Base-by-base conservation (phyloP, 129 eudicot species). In the Tagetes patula region DNA sequence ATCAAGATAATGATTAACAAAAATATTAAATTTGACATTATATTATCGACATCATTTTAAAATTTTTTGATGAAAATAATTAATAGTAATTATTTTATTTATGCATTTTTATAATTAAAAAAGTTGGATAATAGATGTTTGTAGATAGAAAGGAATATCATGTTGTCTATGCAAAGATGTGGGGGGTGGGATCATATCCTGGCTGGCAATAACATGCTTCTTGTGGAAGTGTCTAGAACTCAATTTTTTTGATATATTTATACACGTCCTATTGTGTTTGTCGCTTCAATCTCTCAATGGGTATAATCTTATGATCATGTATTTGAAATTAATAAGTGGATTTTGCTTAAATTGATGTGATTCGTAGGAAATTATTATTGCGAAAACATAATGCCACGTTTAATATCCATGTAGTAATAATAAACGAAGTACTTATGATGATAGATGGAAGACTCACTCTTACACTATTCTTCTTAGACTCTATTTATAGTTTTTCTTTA, bases 101-200 rank as follows among this genome's bases (percentile, higher is more conserved):
- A 45, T 58, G 39, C 36, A 31, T 61, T 13, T 61, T 43, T 3
- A 20, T 12, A 36, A 2, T n/a, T 7, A 7, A 41, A 11, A 52
- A 60, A 6, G 14, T 30, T 47, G 65, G 46, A 53, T 48, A 78
- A 71, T 54, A 45, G 77, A 55, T 52, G n/a, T 63, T 63, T 78
- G 67, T 63, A 78, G 82, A 78, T 78, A 52, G 82, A 71, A 78
- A 62, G 77, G 82, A 78, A 78, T 78, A 78, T 78, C 55, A 71
- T 63, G 77, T 10, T 71, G 77, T 71, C 73, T 38, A 64, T 64
- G 61, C 82, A 14, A 33, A 71, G 42, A 52, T 78, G 82, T 71
- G 73, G 82, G 82, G 68, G 61, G 71, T 67, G 67, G 38, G 27
- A 20, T 20, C 27, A 20, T 20, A 64, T 78, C 77, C 77, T 71